Base-by-base conservation (phyloP, 371 early-diverging fungal genomes). In the Chytridium lagenaria region DNA sequence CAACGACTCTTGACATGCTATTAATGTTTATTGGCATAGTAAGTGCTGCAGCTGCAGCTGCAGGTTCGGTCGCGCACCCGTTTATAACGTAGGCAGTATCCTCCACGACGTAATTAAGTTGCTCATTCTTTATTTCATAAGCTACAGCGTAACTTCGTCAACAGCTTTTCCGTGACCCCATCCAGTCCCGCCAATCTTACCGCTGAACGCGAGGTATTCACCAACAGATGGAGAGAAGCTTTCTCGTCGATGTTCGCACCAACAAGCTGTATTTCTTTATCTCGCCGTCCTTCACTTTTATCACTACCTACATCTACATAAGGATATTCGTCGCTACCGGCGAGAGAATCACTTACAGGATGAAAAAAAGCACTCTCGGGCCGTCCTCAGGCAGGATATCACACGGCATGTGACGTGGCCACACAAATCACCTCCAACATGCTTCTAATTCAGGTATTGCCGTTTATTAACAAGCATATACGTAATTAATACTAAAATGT, bases 341-440 rank as follows among this genome's bases (percentile, higher is more conserved):
- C n/a, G n/a, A n/a, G 55, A 10, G 26, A 55, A 55, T 55, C 44
- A 67, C 44, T 55, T n/a, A 74, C 70, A 52, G 76, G 50, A 72
- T 83, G 22, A 72, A 19, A 78, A 81, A 59, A 72, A 61, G 33
- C 83, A 81, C 68, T 66, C 83, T 39, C 50, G 73, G 33, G 69
- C 78, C 30, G 74, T 84, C 23, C 74, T 99, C 44, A 89, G 93
- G 36, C 97, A 98, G 78, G 94, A 98, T 31, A 88, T 95, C 70
- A 91, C 89, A 23, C 98, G 93, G 92, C 96, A 94, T 76, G 92
- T 22, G 87, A 88, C 67, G 76, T 92, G 69, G 89, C 89, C 0
- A 88, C 86, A 7, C 82, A 90, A 2, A 78, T 92, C 69, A 84
- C 86, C 37, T 77, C 82, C 23, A 91, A 92, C 68, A 83, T 80